A percentile compares a stretch with the other conserved stretches of the same genome.
Conservation (phyloP, 2,329 filamentous ascomycete species). For the Fusarium sp. region DNA sequence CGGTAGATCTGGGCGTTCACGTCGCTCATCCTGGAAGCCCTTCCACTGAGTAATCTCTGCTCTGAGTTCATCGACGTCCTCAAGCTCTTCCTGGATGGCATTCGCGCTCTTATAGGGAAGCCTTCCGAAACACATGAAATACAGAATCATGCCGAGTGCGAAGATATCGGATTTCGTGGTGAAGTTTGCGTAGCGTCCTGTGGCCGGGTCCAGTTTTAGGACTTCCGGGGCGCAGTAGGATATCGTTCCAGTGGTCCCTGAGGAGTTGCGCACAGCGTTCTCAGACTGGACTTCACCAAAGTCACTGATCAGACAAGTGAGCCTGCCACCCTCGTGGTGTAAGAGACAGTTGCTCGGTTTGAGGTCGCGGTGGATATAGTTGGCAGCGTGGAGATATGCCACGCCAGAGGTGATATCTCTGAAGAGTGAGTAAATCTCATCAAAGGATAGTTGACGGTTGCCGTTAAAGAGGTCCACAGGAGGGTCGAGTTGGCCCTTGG, state of each 20-base stretch:
- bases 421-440: slow-evolving; percentile 97
- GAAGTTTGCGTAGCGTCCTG: slow-evolving; percentile 88
- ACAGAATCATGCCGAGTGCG: slow-evolving; percentile 96
- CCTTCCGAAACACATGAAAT: slow-evolving; percentile 95
- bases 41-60: slow-evolving; percentile 89
- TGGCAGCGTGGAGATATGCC: slow-evolving; percentile 87
- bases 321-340: slow-evolving; percentile 77
- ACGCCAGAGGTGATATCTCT: slow-evolving; percentile 93
- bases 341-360: slow-evolving; percentile 97
- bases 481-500: slow-evolving; percentile 78
- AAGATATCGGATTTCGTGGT: slow-evolving; percentile 99
- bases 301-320: slow-evolving; percentile 91
- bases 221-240: slow-evolving; percentile 98
- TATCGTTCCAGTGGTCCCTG: slow-evolving; percentile 93
- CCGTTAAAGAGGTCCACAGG: slow-evolving; percentile 60
- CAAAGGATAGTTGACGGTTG: slow-evolving; percentile 71
- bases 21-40: slow-evolving; percentile 83
- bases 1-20: slow-evolving; percentile 84
- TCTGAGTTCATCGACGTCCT: slow-evolving; percentile 87
- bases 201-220: slow-evolving; percentile 72
- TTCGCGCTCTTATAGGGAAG: slow-evolving; percentile 90
- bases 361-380: slow-evolving; percentile 95
- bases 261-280: slow-evolving; percentile 84
- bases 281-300: slow-evolving; percentile 96
- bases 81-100: slow-evolving; percentile 87